Conservation (phyloP, 2,329 filamentous ascomycete species). For the Exophiala viscosa region DNA sequence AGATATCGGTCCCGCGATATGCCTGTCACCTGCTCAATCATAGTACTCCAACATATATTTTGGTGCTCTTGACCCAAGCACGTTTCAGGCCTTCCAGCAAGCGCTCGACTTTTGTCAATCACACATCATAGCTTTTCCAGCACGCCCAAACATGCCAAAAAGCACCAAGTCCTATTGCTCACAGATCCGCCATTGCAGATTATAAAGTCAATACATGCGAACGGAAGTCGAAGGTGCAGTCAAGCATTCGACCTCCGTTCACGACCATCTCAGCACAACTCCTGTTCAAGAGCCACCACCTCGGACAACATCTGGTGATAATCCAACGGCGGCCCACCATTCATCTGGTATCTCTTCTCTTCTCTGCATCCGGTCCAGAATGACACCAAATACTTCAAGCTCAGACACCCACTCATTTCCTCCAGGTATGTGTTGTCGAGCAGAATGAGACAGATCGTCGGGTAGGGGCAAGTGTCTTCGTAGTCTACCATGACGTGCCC, state of each 20-base stretch:
- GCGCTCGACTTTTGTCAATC: too few relatives aligned
- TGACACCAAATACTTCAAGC: slow-evolving; percentile 65
- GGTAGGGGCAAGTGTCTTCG: not conserved
- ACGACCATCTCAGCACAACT: not conserved
- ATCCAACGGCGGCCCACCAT: slow-evolving; percentile 71
- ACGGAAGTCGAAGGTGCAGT: not conserved
- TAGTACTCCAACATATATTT: too few relatives aligned
- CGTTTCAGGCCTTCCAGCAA: too few relatives aligned
- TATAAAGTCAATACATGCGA: too few relatives aligned
- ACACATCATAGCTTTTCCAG: too few relatives aligned
- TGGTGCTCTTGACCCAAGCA: too few relatives aligned
- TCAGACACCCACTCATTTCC: slow-evolving; percentile 27
- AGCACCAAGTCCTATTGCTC: too few relatives aligned
- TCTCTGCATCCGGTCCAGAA: slow-evolving; percentile 66
- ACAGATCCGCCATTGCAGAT: too few relatives aligned
- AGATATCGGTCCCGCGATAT: too few relatives aligned
- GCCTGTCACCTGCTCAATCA: too few relatives aligned
- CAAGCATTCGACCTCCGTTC: not conserved
- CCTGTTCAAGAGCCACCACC: slow-evolving; percentile 9
- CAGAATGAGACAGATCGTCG: not conserved
- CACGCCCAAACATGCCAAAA: too few relatives aligned
- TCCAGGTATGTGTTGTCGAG: slow-evolving; percentile 5
- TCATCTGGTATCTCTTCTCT: slow-evolving; percentile 75
- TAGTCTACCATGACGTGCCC: slow-evolving; percentile 22
- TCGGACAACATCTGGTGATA: slow-evolving; percentile 40